Base-by-base conservation (phyloP, 2,329 filamentous ascomycete species). In the Fusarium sp. region DNA sequence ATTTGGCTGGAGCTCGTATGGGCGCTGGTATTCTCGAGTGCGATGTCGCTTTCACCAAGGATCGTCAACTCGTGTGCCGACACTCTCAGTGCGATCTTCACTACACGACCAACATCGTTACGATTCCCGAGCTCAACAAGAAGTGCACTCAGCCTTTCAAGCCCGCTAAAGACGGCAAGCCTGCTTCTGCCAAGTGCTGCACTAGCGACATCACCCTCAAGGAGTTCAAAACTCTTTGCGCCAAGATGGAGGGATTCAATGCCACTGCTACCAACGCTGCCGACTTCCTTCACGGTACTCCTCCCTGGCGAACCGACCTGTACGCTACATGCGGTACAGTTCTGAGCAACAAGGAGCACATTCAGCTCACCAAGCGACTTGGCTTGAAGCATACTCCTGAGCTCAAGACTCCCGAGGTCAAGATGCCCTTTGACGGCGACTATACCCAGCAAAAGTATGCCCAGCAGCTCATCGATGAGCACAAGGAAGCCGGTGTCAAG, bases 171-270 rank as follows among this genome's bases (percentile, higher is more conserved):
- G 81, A 84, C 67, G 87, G 85, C 56, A 75, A 73, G 60, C 75
- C 83, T 2, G 91, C 91, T 3, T 84, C 81, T 18, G 91, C 90
- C 15, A 88, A 87, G 71, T 93, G 91, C 84, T 93, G 91, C 84
- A 92, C 91, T 5, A 89, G 86, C 73, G 91, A 93, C 76, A 88
- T 93, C 75, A 92, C 91, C 2, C 81, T 91, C 38, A 84, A 84
- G 48, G 91, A 93, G 80, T 92, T 89, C 84, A 88, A 89, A 79
- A 83, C 85, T 8, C 86, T 93, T 8, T 93, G 91, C 81, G 87
- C 86, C 75, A 92, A 92, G 81, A 92, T 92, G 89, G 91, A 93
- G 75, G 87, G 87, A 53, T 87, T 81, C 76, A 89, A 91, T 75
- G 79, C 83, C 70, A 85, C 82, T 48, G 90, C 89, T 37, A 86